Evolutionary conservation across 805 yeast species (phyloP).

Genomic region (Teunomyces aglyptinius): DNA sequence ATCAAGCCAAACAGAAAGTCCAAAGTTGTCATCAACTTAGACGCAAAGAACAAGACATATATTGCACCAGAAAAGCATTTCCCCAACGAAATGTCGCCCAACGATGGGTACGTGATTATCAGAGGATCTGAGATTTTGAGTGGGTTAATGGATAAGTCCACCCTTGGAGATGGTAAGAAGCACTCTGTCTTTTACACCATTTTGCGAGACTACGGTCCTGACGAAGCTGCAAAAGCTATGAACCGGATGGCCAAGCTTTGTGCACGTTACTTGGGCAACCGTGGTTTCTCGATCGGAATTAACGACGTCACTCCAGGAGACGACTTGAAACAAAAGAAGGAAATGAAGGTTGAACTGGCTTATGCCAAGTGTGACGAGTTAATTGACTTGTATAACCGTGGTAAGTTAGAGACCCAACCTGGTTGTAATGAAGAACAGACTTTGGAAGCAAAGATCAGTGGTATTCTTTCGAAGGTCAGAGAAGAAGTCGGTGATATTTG

Average conservation of each 20-base stretch:
- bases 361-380: conserved; percentile 89
- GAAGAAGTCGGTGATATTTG: conserved; percentile 99
- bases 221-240: conserved; percentile 94
- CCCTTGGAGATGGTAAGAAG: conserved; percentile 96
- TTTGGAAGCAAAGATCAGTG: conserved; percentile 95
- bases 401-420: conserved; percentile 95
- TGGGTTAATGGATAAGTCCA: conserved; percentile 96
- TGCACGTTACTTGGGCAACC: conserved; percentile 89
- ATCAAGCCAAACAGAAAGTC: conserved; percentile 78
- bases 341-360: conserved; percentile 84
- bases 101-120: conserved; percentile 90
- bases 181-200: conserved; percentile 95
- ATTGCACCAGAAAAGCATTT: conserved; percentile 67
- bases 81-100: conserved; percentile 94
- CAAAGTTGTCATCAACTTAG: conserved; percentile 83
- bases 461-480: conserved; percentile 92
- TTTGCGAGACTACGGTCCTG: conserved; percentile 93
- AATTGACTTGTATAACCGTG: conserved; percentile 72
- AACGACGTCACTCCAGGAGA: conserved; percentile 94
- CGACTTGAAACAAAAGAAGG: conserved; percentile 74
- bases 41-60: conserved; percentile 91
- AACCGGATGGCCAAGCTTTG: conserved; percentile 99
- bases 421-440: conserved; percentile 99
- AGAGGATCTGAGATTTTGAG: conserved; percentile 85
- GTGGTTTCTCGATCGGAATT: conserved; percentile 97